Base-by-base conservation (phyloP, 495 filamentous ascomycete genomes). In the Penicillium goetzii region DNA sequence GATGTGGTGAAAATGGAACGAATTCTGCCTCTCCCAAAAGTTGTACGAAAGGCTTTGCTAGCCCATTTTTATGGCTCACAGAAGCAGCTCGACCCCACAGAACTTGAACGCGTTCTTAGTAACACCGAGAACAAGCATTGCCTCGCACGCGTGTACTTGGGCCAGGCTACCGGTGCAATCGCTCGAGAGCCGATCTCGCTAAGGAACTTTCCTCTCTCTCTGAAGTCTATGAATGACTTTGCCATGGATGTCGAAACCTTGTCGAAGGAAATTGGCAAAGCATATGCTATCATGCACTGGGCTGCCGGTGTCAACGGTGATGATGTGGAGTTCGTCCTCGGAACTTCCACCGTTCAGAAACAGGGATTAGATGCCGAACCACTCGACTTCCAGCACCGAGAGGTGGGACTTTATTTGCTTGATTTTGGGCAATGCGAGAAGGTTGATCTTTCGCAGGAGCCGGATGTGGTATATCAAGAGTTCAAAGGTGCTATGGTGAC, bases 211-310 rank as follows among this genome's bases (percentile, higher is more conserved):
- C 19, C 43, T 47, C 43, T 47, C 43, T 47, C 23, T n/a, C 43
- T 47, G 19, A 11, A 23, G 19, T 25, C 21, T 12, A 47, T 47
- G 43, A 14, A 47, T 21, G 21, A 25, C 9, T 23, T 47, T 47
- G 21, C 4, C 21, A 47, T 47, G 10, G 43, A 47, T 17, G 21
- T 23, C 19, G 21, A 23, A 2, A 23, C 19, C 9, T 4, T 47
- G 10, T 19, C 43, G 3, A 47, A 12, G 9, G 43, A 47, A 47
- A 5, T 47, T 10, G 43, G 43, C 43, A 47, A 47, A 23, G 21
- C 43, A 47, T 47, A 47, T 14, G 43, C 43, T 12, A 47, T 47
- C 19, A 12, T 47, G 21, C 43, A 47, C 43, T 47, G 43, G 43
- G 19, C 19, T 23, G 43, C 43, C 21, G 10, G 43, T 23, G 19